These are phyloP conservation scores for Cercospora canescens DNA, from an alignment of 2,329 filamentous ascomycete species.

Conservation along the genomic window DNA sequence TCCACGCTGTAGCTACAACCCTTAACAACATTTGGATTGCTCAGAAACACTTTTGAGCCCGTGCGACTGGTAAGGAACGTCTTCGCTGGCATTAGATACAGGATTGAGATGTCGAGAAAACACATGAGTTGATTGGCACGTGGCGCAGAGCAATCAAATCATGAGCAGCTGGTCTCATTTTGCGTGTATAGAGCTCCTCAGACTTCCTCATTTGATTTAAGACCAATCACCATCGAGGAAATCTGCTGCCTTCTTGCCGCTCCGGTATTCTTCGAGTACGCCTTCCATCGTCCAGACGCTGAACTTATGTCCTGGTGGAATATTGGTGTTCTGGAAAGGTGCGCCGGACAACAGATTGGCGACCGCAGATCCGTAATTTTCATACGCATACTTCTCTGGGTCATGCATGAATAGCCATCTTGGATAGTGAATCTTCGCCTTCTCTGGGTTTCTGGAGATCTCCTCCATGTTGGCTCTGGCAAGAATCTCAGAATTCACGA, in stretches of 20 bases:
- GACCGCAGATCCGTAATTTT: constrained; percentile 23
- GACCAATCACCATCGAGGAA: neutral
- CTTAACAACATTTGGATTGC: no score
- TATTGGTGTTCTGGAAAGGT: constrained; percentile 19
- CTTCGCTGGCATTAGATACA: neutral
- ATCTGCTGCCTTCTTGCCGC: neutral
- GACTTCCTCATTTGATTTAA: neutral
- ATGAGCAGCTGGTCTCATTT: neutral
- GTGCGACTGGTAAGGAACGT: neutral
- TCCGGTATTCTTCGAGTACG: neutral
- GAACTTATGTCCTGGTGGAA: constrained; percentile 22
- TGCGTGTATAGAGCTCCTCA: neutral
- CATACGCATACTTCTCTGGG: constrained; percentile 25
- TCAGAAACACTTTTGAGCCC: neutral
- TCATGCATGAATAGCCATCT: constrained; percentile 42
- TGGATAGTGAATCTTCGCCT: constrained; percentile 46
- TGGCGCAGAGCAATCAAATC: neutral
- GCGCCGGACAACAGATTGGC: constrained; percentile 16
- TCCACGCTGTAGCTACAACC: no score
- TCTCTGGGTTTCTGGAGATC: constrained; percentile 47
- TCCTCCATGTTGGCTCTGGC: constrained; percentile 52
- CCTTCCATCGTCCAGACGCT: constrained; percentile 23
- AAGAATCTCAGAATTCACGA: constrained; percentile 49
- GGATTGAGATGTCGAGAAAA: neutral
- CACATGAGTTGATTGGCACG: no score